These are phyloP conservation scores for Naganishia vishniacii DNA, from an alignment of 768 basidiomycete species.

Conservation along the genomic window DNA sequence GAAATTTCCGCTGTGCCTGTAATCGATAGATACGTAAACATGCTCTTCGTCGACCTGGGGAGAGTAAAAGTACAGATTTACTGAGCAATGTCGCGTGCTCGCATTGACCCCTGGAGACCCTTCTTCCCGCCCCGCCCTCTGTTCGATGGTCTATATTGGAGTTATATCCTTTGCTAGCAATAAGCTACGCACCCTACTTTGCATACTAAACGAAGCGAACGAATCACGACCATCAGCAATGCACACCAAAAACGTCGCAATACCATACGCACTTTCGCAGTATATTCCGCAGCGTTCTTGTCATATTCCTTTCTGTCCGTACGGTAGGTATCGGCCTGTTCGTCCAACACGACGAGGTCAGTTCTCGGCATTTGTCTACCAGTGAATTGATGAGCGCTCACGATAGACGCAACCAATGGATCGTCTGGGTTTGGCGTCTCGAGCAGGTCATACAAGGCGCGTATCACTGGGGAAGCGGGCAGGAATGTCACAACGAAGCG, in stretches of 20 bases:
- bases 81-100: too few relatives aligned
- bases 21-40: not conserved
- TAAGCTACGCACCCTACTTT: too few relatives aligned
- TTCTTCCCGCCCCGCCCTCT: too few relatives aligned
- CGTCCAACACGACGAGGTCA: not conserved
- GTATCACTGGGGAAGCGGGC: conserved; percentile 35
- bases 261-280: not conserved
- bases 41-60: not conserved
- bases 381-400: too few relatives aligned
- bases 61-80: not conserved
- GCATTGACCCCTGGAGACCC: too few relatives aligned
- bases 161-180: too few relatives aligned
- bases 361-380: not conserved
- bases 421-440: conserved; percentile 49
- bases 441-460: conserved; percentile 45
- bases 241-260: not conserved
- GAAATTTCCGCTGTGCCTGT: not conserved
- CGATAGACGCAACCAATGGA: conserved; percentile 48
- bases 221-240: not conserved
- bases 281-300: conserved; percentile 40
- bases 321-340: conserved; percentile 42
- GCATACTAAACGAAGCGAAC: not conserved
- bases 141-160: too few relatives aligned
- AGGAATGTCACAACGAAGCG: too few relatives aligned
- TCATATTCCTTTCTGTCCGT: conserved; percentile 39